Base-by-base conservation (phyloP, 148 eudicot genomes). In the Fallopia convolvulus region DNA sequence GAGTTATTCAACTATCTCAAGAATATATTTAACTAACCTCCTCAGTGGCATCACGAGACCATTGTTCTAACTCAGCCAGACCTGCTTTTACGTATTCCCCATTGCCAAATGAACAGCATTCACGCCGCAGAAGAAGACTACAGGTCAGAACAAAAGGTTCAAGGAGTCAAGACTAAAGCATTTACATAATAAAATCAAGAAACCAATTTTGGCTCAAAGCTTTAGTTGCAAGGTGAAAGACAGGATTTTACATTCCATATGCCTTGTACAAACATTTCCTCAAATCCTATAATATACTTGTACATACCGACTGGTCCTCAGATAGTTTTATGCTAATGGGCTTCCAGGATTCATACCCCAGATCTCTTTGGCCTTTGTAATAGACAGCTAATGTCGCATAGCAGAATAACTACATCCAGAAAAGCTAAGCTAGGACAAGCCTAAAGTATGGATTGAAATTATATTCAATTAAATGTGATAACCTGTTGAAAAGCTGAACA, bases 71-170 rank as follows among this genome's bases (percentile, higher is more conserved):
- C 82, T 95, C 97, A 52, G 90, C 93, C 82, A 95, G 79, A 66
- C 99, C 99, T 30, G 98, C 84, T 82, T 93, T 95, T 15, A 95
- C 92, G 72, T 91, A 95, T 84, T 95, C 99, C 32, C 99, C 99
- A 40, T 95, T 95, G 88, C 98, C 93, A 81, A 95, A 95, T 76
- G 99, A 95, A 86, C 99, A 95, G 88, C 99, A 95, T 79, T 95
- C 99, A 79, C 98, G 98, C 1, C 99, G 94, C 79, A 95, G 86
- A 81, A 95, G 86, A 80, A 95, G 92, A 85, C 99, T 95, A 88
- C 77, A 82, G 30, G 52, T 33, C 55, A 39, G 53, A 39, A 72
- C 33, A 56, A 53, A 12, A 55, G 15, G n/a, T 21, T 41, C 42
- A 72, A 6, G 8, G 5, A 32, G 70, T 30, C 1, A 65, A 65